Evolutionary conservation across 116 monocot genomes (phyloP).

Genomic region (Dioscorea cayenensis): DNA sequence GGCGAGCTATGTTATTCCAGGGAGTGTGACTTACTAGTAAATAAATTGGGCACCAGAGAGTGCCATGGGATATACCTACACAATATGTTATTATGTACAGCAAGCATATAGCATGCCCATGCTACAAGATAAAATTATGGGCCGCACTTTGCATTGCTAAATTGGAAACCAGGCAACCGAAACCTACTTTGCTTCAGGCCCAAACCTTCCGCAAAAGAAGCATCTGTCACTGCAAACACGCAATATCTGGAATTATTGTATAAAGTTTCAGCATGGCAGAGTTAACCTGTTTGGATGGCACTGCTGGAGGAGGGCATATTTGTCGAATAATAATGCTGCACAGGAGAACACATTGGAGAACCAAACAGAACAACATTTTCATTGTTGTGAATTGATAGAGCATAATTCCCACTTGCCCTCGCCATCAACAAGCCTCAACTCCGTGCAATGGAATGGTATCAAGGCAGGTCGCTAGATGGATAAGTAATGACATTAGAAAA

Average conservation of each 20-base stretch:
- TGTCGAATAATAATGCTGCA: background rate
- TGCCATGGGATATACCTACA: too few species aligned
- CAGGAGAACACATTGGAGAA: background rate
- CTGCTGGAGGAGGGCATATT: background rate
- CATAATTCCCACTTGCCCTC: constrained; percentile 86
- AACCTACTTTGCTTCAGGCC: background rate
- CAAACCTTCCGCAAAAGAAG: background rate
- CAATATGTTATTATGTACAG: background rate
- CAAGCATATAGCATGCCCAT: background rate
- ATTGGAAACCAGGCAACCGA: background rate
- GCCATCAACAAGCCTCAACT: constrained; percentile 80
- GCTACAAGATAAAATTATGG: background rate
- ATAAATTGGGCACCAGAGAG: too few species aligned
- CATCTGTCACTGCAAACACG: background rate
- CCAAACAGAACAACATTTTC: background rate
- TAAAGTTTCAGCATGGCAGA: background rate
- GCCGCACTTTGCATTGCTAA: background rate
- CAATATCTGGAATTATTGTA: background rate
- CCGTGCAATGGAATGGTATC: constrained; percentile 84
- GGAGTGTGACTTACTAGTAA: too few species aligned
- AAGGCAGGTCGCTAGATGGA: constrained; percentile 68
- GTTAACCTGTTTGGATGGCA: background rate
- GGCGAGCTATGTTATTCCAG: too few species aligned
- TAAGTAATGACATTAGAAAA: background rate
- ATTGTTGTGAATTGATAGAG: constrained; percentile 43